A percentile compares a stretch with the other conserved stretches of the same genome.
phyloP scores from a whole-genome alignment of 768 basidiomycete species.

The Termitomyces sp. region DNA sequence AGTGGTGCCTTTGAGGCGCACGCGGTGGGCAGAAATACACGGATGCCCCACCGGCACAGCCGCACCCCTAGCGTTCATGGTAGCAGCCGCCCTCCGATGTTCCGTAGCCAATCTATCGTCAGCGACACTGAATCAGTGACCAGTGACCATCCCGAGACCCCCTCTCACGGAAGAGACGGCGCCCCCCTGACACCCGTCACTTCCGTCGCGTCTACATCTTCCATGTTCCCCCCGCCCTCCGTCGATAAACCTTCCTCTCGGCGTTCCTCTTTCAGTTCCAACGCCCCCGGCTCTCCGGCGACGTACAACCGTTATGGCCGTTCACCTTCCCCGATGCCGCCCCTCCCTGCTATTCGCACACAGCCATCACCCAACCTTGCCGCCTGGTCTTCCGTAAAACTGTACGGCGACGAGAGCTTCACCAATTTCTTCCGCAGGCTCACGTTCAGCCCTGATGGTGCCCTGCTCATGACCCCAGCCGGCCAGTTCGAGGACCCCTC shows the following conservation, averaged over 20 bases:
- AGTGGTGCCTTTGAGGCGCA: slow-evolving; percentile 86
- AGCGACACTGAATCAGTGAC: slow-evolving; percentile 68
- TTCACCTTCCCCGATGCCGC: slow-evolving; percentile 88
- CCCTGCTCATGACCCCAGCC: slow-evolving; percentile 89
- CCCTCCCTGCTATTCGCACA: slow-evolving; percentile 88
- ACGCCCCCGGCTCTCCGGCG: slow-evolving; percentile 75
- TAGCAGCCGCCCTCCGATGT: slow-evolving; percentile 53
- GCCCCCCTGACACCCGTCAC: slow-evolving; percentile 63
- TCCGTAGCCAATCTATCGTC: slow-evolving; percentile 66
- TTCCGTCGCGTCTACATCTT: slow-evolving; percentile 68
- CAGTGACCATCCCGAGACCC: slow-evolving; percentile 49
- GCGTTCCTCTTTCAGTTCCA: slow-evolving; percentile 79
- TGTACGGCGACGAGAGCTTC: slow-evolving; percentile 94
- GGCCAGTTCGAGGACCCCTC: slow-evolving; percentile 96
- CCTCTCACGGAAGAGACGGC: slow-evolving; percentile 27
- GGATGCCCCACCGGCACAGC: slow-evolving; percentile 68
- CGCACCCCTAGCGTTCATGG: slow-evolving; percentile 66
- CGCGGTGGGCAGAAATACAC: slow-evolving; percentile 85
- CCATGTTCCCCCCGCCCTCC: slow-evolving; percentile 67
- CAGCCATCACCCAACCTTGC: slow-evolving; percentile 35
- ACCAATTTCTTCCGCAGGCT: slow-evolving; percentile 95
- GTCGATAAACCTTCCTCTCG: slow-evolving; percentile 55
- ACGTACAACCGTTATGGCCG: slow-evolving; percentile 67
- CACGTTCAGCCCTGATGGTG: slow-evolving; percentile 94
- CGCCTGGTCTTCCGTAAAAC: slow-evolving; percentile 65